Percentiles rank a stretch among this genome's conserved stretches.
Evolutionary conservation across 78 protist genomes (phyloP).

Genomic region (Chrysochromulina tobinii): DNA sequence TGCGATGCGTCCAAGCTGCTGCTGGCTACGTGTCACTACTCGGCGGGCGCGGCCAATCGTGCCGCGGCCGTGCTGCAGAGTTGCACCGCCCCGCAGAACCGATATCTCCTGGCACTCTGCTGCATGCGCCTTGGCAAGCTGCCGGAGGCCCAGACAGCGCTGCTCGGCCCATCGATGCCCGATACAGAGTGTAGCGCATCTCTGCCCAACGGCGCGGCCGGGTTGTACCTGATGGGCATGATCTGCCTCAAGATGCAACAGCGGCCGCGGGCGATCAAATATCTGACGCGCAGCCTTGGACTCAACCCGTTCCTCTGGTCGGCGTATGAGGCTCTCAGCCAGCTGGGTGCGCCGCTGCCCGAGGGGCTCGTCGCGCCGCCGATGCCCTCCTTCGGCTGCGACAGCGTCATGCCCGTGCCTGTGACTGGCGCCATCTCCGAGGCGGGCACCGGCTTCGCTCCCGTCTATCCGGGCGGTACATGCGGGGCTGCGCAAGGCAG

Average conservation of each 20-base stretch:
- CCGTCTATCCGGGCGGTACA: background rate
- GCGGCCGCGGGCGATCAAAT: background rate
- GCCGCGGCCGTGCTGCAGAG: background rate
- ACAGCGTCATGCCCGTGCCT: no score
- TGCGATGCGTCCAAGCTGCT: background rate
- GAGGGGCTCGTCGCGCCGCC: background rate
- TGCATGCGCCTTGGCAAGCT: background rate
- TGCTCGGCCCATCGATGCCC: background rate
- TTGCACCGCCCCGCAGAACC: background rate
- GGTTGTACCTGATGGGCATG: slow-evolving; percentile 14
- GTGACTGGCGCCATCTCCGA: no score
- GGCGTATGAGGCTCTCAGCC: slow-evolving; percentile 36
- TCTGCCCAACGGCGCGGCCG: slow-evolving; percentile 31
- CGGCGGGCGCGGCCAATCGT: background rate
- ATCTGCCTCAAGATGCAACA: background rate
- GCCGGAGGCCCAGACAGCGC: slow-evolving; percentile 7
- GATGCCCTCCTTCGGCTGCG: no score
- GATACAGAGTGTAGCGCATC: background rate
- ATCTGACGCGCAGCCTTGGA: slow-evolving; percentile 22
- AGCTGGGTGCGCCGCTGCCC: slow-evolving; percentile 2
- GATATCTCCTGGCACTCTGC: slow-evolving; percentile 36
- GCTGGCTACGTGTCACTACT: slow-evolving; percentile 3
- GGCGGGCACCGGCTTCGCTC: no score
- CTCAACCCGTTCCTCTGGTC: slow-evolving; percentile 43
- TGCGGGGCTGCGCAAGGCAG: background rate